Base-by-base conservation (phyloP, 2,329 filamentous ascomycete genomes). In the Escovopsis sp. region DNA sequence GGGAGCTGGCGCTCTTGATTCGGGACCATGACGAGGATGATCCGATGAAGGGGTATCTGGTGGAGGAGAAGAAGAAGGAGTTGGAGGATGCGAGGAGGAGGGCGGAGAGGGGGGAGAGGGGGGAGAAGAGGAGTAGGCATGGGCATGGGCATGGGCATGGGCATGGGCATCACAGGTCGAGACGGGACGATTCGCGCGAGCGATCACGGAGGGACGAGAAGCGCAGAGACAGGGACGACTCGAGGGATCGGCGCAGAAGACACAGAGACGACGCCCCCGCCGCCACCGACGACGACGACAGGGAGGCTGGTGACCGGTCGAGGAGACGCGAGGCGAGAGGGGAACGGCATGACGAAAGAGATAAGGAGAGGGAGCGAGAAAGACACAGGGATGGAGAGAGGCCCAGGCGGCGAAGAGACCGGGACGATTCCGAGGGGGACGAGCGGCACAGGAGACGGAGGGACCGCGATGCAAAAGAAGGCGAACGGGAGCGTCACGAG, bases 1-100 rank as follows among this genome's bases (percentile, higher is more conserved):
- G 68, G 42, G 88, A 96, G 57, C 63, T 96, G 39, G 76, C 76
- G 39, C 71, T 77, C 36, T 59, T 96, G 43, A 76, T 93, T 40
- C 66, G 74, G 41, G 79, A 89, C 13, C 82, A 93, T 48, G 91
- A 96, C 49, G 88, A 95, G 20, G 89, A 96, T 46, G 91, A 98
- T 58, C 91, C 91, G 0, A 98, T 98, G 91, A 95, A 94, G 62
- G 78, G 76, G 32, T 95, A 84, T 53, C 58, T 96, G 48, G 78
- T 95, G 40, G 76, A 89, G 48, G 83, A 94, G 62, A 95, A 96
- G 71, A 87, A 84, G 61, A 85, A 86, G 57, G 85, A 94, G 57
- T 74, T 94, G 11, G 77, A 82, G 42, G 72, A 74, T 44, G 88
- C 85, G 3, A 61, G 50, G 67, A 69, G 71, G 61, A 54, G 62